Percentiles rank a stretch among this genome's conserved stretches.
These are phyloP conservation scores for Leccinum pachyderme DNA, from an alignment of 1,284 basidiomycete genomes.

Conservation along the genomic window DNA sequence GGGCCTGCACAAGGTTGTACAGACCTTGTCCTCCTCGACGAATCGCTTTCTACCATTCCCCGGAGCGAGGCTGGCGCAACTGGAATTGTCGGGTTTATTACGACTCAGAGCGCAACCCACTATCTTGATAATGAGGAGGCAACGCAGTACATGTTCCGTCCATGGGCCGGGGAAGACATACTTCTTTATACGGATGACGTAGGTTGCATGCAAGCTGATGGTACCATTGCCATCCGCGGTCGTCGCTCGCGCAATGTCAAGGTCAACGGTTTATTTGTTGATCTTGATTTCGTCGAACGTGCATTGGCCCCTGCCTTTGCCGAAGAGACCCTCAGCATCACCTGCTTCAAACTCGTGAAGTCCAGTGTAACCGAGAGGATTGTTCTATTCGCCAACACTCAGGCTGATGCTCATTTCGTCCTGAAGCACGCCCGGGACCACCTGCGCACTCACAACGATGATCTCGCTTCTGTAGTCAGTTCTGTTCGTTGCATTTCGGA, in stretches of 20 bases:
- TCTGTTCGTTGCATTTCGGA: constrained; percentile 24
- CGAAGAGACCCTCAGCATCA: constrained; percentile 10
- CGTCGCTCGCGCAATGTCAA: constrained; percentile 32
- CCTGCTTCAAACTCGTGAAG: constrained; percentile 29
- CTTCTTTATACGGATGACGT: constrained; percentile 31
- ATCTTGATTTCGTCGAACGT: constrained; percentile 30
- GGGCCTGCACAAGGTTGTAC: constrained; percentile 28
- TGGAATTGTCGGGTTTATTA: constrained; percentile 28
- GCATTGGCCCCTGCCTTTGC: constrained; percentile 25
- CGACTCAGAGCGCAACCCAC: constrained; percentile 24
- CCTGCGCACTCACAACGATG: constrained; percentile 15
- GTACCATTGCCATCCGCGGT: constrained; percentile 27
- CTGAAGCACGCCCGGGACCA: constrained; percentile 25
- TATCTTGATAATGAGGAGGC: constrained; percentile 29
- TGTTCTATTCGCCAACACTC: constrained; percentile 22
- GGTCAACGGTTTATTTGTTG: constrained; percentile 30
- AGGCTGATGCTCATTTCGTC: constrained; percentile 20
- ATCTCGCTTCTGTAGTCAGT: constrained; percentile 22
- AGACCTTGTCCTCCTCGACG: constrained; percentile 28
- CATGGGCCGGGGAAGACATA: constrained; percentile 23
- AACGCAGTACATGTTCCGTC: constrained; percentile 29
- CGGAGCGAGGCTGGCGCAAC: constrained; percentile 15
- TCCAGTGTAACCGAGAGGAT: constrained; percentile 22
- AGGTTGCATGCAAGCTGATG: constrained; percentile 29
- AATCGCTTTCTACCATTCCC: constrained; percentile 21